A percentile compares a stretch with the other conserved stretches of the same genome.
These are phyloP conservation scores for Exophiala lecanii-corni DNA, from an alignment of 2,329 filamentous ascomycete genomes.

Conservation along the genomic window DNA sequence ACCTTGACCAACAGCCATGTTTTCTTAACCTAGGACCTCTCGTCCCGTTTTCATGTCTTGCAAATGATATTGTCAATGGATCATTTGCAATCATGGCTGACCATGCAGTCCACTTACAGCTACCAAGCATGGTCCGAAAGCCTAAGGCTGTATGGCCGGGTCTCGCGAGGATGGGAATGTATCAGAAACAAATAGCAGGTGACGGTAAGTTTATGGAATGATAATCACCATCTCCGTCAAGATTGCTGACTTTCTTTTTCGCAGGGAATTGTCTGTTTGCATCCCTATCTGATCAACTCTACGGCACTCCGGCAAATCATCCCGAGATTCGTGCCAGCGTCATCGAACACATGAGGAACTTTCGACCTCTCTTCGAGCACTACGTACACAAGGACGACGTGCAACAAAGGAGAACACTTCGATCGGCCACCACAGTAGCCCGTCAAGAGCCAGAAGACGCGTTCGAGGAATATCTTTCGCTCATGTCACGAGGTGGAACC, in stretches of 20 bases:
- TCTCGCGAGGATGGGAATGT: slow-evolving; percentile 24
- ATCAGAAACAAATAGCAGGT: slow-evolving; percentile 26
- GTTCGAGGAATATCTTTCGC: slow-evolving; percentile 54
- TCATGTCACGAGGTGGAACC: slow-evolving; percentile 56
- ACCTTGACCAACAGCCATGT: too few species aligned
- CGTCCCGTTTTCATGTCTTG: slow-evolving; percentile 7
- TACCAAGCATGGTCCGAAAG: slow-evolving; percentile 28
- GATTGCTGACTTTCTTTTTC: slow-evolving; percentile 5
- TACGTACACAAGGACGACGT: slow-evolving; percentile 56
- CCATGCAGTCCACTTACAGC: slow-evolving; percentile 25
- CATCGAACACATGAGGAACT: slow-evolving; percentile 58
- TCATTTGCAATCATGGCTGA: slow-evolving; percentile 26
- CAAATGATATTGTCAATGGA: slow-evolving; percentile 27
- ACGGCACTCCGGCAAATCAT: slow-evolving; percentile 55
- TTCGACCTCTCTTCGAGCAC: slow-evolving; percentile 59
- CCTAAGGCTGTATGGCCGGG: slow-evolving; percentile 27
- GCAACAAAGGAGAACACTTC: slow-evolving; percentile 25
- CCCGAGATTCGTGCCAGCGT: slow-evolving; percentile 55
- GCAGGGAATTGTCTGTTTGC: slow-evolving; percentile 67
- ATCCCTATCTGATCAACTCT: slow-evolving; percentile 63
- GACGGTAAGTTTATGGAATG: slow-evolving; percentile 19
- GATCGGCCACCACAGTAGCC: slow-evolving; percentile 40
- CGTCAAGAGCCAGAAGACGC: slow-evolving; percentile 52
- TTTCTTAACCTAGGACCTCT: too few species aligned
- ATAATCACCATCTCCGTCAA: neutral